Evolutionary conservation across 176 grass and related monocot species (phyloP).

Genomic region (Oryza rufipogon): DNA sequence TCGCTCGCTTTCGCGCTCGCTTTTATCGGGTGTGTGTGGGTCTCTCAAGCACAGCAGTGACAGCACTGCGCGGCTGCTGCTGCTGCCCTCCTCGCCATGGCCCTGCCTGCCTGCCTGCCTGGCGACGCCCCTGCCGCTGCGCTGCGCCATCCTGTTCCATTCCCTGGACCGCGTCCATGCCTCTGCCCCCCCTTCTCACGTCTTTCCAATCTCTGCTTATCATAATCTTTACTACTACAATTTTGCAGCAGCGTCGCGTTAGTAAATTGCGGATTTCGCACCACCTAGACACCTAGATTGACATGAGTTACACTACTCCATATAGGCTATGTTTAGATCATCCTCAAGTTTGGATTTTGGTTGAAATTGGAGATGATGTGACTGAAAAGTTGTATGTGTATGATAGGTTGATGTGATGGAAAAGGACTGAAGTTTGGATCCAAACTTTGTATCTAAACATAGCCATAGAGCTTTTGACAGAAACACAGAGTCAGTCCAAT

Average conservation of each 20-base stretch:
- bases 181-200: not conserved
- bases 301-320: not conserved
- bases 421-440: too few relatives aligned
- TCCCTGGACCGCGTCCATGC: conserved; percentile 35
- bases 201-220: not conserved
- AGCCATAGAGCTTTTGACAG: too few relatives aligned
- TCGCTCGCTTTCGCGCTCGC: not conserved
- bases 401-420: too few relatives aligned
- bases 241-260: too few relatives aligned
- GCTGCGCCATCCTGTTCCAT: not conserved
- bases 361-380: too few relatives aligned
- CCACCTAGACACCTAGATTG: not conserved
- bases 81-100: not conserved
- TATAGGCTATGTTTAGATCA: too few relatives aligned
- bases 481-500: not conserved
- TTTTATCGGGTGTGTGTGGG: not conserved
- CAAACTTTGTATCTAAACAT: too few relatives aligned
- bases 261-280: not conserved
- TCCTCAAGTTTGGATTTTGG: too few relatives aligned
- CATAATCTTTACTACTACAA: too few relatives aligned
- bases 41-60: not conserved
- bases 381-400: too few relatives aligned
- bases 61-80: not conserved
- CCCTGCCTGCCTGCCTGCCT: conserved; percentile 16
- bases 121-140: too few relatives aligned